phyloP scores from a whole-genome alignment of 208 protist species.

The Crithidia thermophila region DNA sequence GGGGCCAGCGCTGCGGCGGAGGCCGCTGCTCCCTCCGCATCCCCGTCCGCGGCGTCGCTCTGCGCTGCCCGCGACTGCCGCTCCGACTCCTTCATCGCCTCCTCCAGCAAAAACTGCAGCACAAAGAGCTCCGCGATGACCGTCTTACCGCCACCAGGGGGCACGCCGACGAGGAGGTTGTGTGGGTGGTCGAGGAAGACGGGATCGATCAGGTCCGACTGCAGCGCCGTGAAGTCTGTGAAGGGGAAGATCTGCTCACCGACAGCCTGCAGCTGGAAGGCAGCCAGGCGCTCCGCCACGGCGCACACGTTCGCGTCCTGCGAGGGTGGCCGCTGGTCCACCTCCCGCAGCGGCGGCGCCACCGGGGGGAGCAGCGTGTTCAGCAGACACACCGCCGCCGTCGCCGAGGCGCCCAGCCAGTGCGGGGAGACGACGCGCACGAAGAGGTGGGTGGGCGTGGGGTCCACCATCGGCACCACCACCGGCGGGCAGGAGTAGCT shows the following conservation, averaged over 20 bases:
- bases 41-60: neutral
- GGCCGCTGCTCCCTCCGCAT: neutral
- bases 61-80: neutral
- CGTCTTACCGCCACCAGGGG: constrained; percentile 97
- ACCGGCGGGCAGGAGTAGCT: constrained; percentile 86
- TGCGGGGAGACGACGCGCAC: constrained; percentile 90
- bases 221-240: constrained; percentile 93
- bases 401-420: constrained; percentile 81
- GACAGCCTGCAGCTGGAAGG: constrained; percentile 80
- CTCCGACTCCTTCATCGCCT: constrained; percentile 42
- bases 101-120: constrained; percentile 74
- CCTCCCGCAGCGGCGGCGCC: constrained; percentile 67
- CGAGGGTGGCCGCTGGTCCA: constrained; percentile 61
- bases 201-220: constrained; percentile 94
- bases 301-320: constrained; percentile 69
- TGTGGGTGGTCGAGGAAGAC: constrained; percentile 93
- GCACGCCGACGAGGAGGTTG: constrained; percentile 96
- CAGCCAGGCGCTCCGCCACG: constrained; percentile 73
- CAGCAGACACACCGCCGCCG: constrained; percentile 93
- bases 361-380: constrained; percentile 92
- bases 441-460: constrained; percentile 96
- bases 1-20: neutral
- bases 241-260: constrained; percentile 92
- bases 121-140: constrained; percentile 87
- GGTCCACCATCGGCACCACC: constrained; percentile 97